Percentiles rank a stretch among this genome's conserved stretches.
These are phyloP conservation scores for Leccinum aurantiacum DNA, from an alignment of 768 basidiomycete species.

Conservation along the genomic window DNA sequence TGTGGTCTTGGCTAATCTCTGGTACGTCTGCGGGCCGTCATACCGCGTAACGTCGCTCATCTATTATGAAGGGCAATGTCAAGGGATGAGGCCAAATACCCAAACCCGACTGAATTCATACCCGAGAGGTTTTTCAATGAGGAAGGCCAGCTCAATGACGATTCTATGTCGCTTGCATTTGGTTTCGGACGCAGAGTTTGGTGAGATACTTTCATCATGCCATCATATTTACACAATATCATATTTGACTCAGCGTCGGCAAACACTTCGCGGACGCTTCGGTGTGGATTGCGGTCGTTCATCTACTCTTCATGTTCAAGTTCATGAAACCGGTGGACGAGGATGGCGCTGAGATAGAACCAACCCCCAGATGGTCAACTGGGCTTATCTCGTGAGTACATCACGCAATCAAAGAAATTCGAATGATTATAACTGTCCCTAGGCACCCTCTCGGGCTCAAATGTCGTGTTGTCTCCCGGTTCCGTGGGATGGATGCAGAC, in stretches of 20 bases:
- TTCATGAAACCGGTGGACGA: slow-evolving; percentile 31
- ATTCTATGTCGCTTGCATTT: slow-evolving; percentile 24
- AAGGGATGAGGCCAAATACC: slow-evolving; percentile 26
- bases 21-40: slow-evolving; percentile 15
- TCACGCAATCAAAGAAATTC: neutral
- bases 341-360: slow-evolving; percentile 27
- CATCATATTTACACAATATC: neutral
- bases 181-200: slow-evolving; percentile 34
- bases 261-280: slow-evolving; percentile 33
- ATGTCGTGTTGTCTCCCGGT: slow-evolving; percentile 27
- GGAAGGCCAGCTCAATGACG: slow-evolving; percentile 27
- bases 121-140: slow-evolving; percentile 30
- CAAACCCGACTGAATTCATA: slow-evolving; percentile 27
- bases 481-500: slow-evolving; percentile 16
- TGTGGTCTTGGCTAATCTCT: slow-evolving; percentile 32
- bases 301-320: slow-evolving; percentile 30
- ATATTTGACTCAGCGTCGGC: slow-evolving; percentile 22
- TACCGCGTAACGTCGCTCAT: slow-evolving; percentile 7
- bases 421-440: slow-evolving; percentile 3
- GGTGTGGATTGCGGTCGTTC: slow-evolving; percentile 32
- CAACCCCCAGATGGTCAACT: slow-evolving; percentile 28
- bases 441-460: slow-evolving; percentile 32
- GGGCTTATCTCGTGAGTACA: slow-evolving; percentile 30
- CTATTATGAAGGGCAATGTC: slow-evolving; percentile 29
- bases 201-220: slow-evolving; percentile 6